A percentile compares a stretch with the other conserved stretches of the same genome.
phyloP scores from a whole-genome alignment of 495 filamentous ascomycete species.

The Penicillium lagena region DNA sequence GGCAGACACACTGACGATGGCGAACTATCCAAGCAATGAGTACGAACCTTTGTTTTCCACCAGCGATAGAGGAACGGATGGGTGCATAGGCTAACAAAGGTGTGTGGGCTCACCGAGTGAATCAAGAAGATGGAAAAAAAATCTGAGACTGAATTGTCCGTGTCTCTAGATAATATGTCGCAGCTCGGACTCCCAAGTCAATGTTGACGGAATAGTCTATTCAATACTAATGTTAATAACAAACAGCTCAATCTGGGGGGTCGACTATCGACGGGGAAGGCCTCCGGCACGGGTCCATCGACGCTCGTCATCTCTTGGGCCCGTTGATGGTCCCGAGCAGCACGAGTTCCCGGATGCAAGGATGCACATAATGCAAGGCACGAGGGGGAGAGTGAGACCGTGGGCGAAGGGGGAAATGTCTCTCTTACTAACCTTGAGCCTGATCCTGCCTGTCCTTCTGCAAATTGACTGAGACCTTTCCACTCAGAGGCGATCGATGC shows the following conservation, averaged over 20 bases:
- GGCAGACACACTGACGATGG: constrained; percentile 8
- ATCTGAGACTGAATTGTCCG: constrained; percentile 19
- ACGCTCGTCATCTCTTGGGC: constrained; percentile 27
- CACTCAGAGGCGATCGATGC: constrained; percentile 10
- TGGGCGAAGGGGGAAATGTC: constrained; percentile 17
- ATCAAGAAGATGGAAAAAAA: constrained; percentile 14
- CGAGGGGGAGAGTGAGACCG: constrained; percentile 28
- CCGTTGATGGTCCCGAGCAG: constrained; percentile 14
- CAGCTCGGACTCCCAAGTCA: not conserved
- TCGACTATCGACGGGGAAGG: constrained; percentile 10
- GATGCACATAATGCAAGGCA: constrained; percentile 39
- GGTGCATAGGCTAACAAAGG: constrained; percentile 23
- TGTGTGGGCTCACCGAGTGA: constrained; percentile 26
- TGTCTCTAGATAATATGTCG: constrained; percentile 27
- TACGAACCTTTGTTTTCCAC: constrained; percentile 16
- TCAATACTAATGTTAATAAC: constrained; percentile 33
- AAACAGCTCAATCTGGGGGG: constrained; percentile 20
- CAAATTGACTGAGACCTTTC: constrained; percentile 11
- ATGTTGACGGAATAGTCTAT: constrained; percentile 14
- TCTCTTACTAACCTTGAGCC: constrained; percentile 24
- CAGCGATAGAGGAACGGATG: constrained; percentile 16
- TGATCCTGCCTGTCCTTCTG: constrained; percentile 5
- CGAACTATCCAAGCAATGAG: constrained; percentile 31
- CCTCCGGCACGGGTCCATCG: constrained; percentile 12
- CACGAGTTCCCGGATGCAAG: constrained; percentile 32